Conservation (phyloP, 495 filamentous ascomycete species). For the Barbatosphaeria neglecta region DNA sequence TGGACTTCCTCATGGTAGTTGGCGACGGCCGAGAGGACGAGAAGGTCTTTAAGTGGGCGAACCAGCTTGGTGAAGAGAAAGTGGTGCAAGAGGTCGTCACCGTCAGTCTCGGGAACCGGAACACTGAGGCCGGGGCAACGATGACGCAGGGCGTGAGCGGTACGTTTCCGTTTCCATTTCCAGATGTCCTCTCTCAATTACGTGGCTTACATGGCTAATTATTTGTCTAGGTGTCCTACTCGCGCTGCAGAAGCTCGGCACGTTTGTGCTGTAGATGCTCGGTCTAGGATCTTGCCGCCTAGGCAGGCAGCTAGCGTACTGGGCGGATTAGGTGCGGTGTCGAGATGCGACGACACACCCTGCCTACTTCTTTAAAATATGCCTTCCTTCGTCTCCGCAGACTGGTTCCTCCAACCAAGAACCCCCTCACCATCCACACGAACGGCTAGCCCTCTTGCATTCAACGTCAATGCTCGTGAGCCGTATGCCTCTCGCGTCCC, state of each 20-base stretch:
- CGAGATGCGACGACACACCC: too few species aligned
- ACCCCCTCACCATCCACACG: too few species aligned
- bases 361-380: too few species aligned
- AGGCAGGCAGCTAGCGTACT: too few species aligned
- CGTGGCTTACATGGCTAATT: not conserved
- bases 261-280: too few species aligned
- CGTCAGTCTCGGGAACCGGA: slow-evolving; percentile 70
- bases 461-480: too few species aligned
- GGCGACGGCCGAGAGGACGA: slow-evolving; percentile 89
- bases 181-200: not conserved
- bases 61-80: slow-evolving; percentile 45
- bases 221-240: slow-evolving; percentile 21
- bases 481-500: too few species aligned
- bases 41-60: slow-evolving; percentile 87
- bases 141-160: slow-evolving; percentile 84
- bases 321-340: too few species aligned
- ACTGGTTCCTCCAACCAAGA: too few species aligned
- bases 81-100: slow-evolving; percentile 60
- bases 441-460: too few species aligned
- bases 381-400: too few species aligned
- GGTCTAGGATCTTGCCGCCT: not conserved
- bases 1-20: slow-evolving; percentile 74
- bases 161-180: slow-evolving; percentile 9
- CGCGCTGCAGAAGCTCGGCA: slow-evolving; percentile 25
- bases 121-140: slow-evolving; percentile 77